phyloP scores from a whole-genome alignment of 2,329 filamentous ascomycete species.

The Orbilia blumenaviensis region DNA sequence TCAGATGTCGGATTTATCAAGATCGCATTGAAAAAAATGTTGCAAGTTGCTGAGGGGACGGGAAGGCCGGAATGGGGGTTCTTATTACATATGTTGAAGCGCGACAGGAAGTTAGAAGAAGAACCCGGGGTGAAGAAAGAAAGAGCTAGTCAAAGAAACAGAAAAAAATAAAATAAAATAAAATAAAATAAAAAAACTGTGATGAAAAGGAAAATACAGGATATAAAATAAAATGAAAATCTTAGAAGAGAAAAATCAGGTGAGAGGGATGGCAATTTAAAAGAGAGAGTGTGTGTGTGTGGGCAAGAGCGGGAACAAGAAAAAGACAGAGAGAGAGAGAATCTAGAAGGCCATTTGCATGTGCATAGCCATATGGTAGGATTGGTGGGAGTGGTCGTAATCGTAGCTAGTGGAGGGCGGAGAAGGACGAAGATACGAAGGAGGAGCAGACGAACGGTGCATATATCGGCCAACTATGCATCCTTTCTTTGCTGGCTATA shows the following conservation, averaged over 20 bases:
- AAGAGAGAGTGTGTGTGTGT: too few relatives aligned
- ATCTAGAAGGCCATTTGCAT: background rate
- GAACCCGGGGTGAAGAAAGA: background rate
- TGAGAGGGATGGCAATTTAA: conserved; percentile 15
- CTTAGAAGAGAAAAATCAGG: background rate
- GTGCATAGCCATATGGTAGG: too few relatives aligned
- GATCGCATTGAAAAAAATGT: background rate
- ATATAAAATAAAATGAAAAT: background rate
- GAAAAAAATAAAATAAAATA: background rate
- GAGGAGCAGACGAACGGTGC: conserved; percentile 40
- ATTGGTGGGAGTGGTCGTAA: background rate
- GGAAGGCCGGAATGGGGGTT: background rate
- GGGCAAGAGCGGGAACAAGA: background rate
- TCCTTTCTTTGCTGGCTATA: conserved; percentile 5
- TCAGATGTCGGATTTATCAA: background rate
- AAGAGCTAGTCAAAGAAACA: background rate
- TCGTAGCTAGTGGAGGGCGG: conserved; percentile 12
- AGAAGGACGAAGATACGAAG: conserved; percentile 17
- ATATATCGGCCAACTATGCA: conserved; percentile 52
- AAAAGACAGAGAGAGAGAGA: background rate
- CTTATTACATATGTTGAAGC: too few relatives aligned
- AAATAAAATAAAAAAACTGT: background rate
- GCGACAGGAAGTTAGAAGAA: too few relatives aligned
- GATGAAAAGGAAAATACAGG: background rate
- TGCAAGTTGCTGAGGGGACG: background rate